A percentile compares a stretch with the other conserved stretches of the same genome.
Conservation (phyloP, 768 basidiomycete species). For the Trametes cubensis region DNA sequence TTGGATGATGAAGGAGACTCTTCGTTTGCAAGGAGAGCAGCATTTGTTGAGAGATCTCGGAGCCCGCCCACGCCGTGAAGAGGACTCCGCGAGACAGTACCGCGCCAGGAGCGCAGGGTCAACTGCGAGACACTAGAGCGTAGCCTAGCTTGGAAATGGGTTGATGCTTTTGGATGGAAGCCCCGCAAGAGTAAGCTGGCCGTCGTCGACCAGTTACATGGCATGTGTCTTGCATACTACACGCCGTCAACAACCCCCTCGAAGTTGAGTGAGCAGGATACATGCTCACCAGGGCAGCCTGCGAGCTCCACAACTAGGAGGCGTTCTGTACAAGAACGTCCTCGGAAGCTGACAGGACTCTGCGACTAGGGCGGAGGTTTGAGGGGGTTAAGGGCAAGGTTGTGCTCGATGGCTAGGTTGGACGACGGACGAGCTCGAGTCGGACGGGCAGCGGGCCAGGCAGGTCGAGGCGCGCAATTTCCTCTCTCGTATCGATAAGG, state of each 20-base stretch:
- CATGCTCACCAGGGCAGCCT: slow-evolving; percentile 32
- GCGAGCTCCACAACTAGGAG: slow-evolving; percentile 23
- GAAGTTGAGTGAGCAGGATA: not conserved
- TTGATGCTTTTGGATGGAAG: not conserved
- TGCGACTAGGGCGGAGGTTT: not conserved
- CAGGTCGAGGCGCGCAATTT: slow-evolving; percentile 7
- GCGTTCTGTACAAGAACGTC: slow-evolving; percentile 2
- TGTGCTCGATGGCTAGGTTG: slow-evolving; percentile 25
- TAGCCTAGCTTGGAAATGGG: not conserved
- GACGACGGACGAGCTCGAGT: not conserved
- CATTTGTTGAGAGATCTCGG: slow-evolving; percentile 1
- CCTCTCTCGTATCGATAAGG: not conserved
- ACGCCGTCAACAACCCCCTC: not conserved
- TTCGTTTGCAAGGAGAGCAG: not conserved
- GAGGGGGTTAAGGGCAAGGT: not conserved
- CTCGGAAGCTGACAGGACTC: not conserved
- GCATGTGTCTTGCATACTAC: slow-evolving; percentile 73
- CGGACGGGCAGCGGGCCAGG: not conserved
- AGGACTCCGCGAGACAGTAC: not conserved
- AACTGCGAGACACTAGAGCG: not conserved
- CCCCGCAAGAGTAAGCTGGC: slow-evolving; percentile 45
- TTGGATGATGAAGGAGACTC: not conserved
- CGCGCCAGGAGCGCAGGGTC: not conserved
- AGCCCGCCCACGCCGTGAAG: not conserved
- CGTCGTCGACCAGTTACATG: slow-evolving; percentile 61